A percentile compares a stretch with the other conserved stretches of the same genome.
Evolutionary conservation across 2,329 filamentous ascomycete species (phyloP).

Genomic region (Exophiala dermatitidis): DNA sequence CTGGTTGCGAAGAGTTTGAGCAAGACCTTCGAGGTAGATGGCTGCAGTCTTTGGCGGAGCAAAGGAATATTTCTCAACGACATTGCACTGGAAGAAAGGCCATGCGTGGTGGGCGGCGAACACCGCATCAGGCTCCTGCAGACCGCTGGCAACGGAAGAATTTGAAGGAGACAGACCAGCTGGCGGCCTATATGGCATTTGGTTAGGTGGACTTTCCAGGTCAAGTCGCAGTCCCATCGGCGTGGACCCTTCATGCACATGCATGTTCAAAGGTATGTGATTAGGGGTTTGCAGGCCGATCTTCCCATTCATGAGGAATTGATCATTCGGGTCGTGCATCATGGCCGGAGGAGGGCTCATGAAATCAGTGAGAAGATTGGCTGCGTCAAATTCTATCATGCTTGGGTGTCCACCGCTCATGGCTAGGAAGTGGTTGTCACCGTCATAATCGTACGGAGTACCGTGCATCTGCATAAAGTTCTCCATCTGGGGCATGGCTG

Average conservation of each 20-base stretch:
- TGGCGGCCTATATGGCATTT: conserved; percentile 14
- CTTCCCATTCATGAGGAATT: conserved; percentile 21
- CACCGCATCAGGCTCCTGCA: conserved; percentile 41
- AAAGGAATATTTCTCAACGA: conserved; percentile 40
- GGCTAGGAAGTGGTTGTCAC: conserved; percentile 25
- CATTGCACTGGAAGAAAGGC: conserved; percentile 48
- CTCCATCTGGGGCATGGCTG: conserved; percentile 26
- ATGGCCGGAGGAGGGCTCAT: conserved; percentile 23
- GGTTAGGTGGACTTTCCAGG: conserved; percentile 20
- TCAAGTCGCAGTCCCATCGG: conserved; percentile 16
- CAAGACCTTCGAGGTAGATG: conserved; percentile 46
- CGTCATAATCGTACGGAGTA: conserved; percentile 22
- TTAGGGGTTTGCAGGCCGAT: conserved; percentile 21
- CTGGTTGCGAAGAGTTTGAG: conserved; percentile 46
- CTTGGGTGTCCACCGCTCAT: conserved; percentile 19
- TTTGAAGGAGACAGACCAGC: conserved; percentile 22
- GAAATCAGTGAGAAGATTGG: conserved; percentile 23
- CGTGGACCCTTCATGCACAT: conserved; percentile 18
- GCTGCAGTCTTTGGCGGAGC: conserved; percentile 46
- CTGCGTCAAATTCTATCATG: conserved; percentile 26
- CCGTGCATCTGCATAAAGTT: conserved; percentile 25
- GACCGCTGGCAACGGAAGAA: conserved; percentile 19
- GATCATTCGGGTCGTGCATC: conserved; percentile 23
- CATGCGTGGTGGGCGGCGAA: conserved; percentile 47
- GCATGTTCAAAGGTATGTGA: conserved; percentile 18